Evolutionary conservation across 306 rosid genomes (phyloP).

Genomic region (Citrullus amarus): DNA sequence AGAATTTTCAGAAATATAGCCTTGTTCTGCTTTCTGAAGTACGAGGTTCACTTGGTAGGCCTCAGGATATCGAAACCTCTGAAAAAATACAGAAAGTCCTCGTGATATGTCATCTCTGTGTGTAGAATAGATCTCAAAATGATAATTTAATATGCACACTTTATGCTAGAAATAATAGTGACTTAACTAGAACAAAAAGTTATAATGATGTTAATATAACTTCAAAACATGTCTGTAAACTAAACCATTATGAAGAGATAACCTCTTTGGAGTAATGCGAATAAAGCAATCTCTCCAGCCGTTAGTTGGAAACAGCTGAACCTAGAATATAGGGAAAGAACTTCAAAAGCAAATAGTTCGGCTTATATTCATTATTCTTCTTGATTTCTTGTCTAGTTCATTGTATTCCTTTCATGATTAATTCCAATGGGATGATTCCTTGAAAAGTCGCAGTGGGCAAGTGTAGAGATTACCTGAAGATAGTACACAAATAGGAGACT

Average conservation of each 20-base stretch:
- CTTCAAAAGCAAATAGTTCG: not conserved
- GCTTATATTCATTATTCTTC: not conserved
- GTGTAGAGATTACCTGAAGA: conserved; percentile 56
- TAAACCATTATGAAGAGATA: not conserved
- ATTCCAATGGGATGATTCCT: not conserved
- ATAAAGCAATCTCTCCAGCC: not conserved
- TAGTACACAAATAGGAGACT: conserved; percentile 84
- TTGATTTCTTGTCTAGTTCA: not conserved
- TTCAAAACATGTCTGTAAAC: not conserved
- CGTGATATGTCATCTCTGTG: not conserved
- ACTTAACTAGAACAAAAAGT: not conserved
- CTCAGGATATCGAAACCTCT: conserved; percentile 73
- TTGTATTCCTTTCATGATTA: not conserved
- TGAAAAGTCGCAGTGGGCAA: not conserved
- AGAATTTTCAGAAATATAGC: conserved; percentile 40
- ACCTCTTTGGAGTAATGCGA: not conserved
- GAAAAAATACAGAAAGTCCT: conserved; percentile 22
- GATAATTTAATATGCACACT: not conserved
- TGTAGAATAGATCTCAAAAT: not conserved
- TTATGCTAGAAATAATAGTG: not conserved
- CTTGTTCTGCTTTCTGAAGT: conserved; percentile 59
- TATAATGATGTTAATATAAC: not conserved
- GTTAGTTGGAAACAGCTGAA: not conserved
- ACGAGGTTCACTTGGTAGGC: conserved; percentile 73
- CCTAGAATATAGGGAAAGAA: not conserved